Conservation (phyloP, 768 basidiomycete genomes). For the Mycena rosella region DNA sequence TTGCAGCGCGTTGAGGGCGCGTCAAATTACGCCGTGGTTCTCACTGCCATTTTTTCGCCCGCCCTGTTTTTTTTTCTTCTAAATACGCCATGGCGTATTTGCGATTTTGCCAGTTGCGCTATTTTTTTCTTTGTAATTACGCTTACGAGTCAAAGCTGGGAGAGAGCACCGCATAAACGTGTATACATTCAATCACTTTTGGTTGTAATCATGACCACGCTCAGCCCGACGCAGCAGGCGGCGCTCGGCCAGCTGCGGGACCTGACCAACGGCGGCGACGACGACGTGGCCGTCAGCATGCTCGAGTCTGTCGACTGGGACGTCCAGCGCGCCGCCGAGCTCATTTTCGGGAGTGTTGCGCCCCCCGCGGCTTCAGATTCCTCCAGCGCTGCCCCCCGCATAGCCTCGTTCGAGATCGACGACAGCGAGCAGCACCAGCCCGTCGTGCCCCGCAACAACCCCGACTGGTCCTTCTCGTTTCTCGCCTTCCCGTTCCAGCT, state of each 20-base stretch:
- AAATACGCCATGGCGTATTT: no score
- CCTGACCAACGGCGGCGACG: constrained; percentile 71
- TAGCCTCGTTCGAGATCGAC: constrained; percentile 27
- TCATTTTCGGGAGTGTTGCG: constrained; percentile 61
- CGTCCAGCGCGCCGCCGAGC: constrained; percentile 73
- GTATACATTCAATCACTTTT: no score
- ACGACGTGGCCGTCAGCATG: constrained; percentile 70
- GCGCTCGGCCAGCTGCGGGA: constrained; percentile 50
- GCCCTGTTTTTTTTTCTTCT: no score
- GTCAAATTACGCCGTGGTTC: no score
- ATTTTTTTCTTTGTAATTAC: no score
- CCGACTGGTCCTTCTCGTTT: constrained; percentile 34
- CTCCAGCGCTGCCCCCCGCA: not conserved
- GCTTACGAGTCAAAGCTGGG: no score
- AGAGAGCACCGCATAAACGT: no score
- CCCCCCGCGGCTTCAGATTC: constrained; percentile 29
- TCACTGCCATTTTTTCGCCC: no score
- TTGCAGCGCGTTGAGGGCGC: no score
- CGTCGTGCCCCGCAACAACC: constrained; percentile 46
- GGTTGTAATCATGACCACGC: constrained; percentile 20
- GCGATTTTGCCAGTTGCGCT: no score
- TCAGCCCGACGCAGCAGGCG: constrained; percentile 30
- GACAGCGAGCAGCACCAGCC: constrained; percentile 37
- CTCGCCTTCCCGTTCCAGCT: constrained; percentile 72
- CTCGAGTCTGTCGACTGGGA: constrained; percentile 78